A percentile compares a stretch with the other conserved stretches of the same genome.
Conservation (phyloP, 495 filamentous ascomycete genomes). For the Penicillium chermesinum region DNA sequence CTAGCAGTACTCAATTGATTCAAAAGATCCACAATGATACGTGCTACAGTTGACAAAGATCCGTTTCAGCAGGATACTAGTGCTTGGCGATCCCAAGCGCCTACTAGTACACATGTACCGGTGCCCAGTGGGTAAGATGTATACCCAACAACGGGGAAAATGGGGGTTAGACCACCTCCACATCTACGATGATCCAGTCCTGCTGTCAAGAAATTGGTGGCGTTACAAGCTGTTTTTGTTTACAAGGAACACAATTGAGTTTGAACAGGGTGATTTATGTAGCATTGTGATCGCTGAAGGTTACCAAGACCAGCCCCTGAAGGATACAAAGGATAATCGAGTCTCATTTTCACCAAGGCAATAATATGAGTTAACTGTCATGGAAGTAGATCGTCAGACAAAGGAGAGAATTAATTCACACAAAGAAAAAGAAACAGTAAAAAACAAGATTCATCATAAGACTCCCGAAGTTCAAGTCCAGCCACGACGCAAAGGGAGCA, state of each 20-base stretch:
- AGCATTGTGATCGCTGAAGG: conserved; percentile 10
- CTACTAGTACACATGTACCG: no score
- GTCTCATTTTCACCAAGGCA: conserved; percentile 17
- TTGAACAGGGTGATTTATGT: no score
- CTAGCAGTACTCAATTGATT: no score
- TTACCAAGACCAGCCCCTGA: conserved; percentile 6
- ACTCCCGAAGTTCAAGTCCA: conserved; percentile 1
- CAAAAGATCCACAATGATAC: no score
- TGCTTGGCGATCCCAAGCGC: no score
- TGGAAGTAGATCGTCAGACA: conserved; percentile 22
- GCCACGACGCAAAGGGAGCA: neutral
- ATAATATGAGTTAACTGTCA: conserved; percentile 15
- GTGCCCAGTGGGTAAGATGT: neutral
- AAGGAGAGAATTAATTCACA: conserved; percentile 18
- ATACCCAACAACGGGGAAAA: neutral
- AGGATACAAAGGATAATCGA: conserved; percentile 6
- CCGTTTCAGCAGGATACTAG: no score
- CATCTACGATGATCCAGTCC: no score
- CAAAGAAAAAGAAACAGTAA: conserved; percentile 2
- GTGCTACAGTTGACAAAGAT: no score
- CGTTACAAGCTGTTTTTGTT: no score
- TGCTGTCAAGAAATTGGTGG: no score
- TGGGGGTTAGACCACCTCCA: no score
- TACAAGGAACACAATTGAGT: no score
- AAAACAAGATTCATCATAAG: conserved; percentile 9